Conservation (phyloP, 805 yeast species). For the Tanozyma kutaoensis region DNA sequence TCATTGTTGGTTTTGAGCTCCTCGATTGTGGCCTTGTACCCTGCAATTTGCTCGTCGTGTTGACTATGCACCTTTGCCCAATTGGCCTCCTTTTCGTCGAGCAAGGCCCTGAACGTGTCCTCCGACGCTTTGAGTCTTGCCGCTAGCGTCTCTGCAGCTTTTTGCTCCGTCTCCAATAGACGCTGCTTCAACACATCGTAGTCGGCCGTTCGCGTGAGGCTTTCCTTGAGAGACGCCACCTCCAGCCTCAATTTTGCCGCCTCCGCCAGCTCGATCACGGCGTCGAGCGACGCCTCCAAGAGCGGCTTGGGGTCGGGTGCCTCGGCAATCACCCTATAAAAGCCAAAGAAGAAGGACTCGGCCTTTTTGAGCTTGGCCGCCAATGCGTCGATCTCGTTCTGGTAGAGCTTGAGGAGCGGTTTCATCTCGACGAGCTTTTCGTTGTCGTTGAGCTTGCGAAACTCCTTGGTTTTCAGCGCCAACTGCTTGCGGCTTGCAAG, state of each 20-base stretch:
- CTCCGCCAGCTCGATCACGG: constrained; percentile 37
- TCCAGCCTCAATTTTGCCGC: constrained; percentile 38
- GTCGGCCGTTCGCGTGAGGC: constrained; percentile 55
- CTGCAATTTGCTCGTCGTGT: constrained; percentile 34
- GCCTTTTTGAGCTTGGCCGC: constrained; percentile 66
- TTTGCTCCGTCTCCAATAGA: constrained; percentile 46
- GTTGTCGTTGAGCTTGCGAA: constrained; percentile 56
- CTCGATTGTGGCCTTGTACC: constrained; percentile 40
- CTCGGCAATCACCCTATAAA: constrained; percentile 69
- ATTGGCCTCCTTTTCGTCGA: constrained; percentile 62
- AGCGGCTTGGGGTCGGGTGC: constrained; percentile 90
- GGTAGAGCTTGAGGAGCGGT: constrained; percentile 63
- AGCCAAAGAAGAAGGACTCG: constrained; percentile 60
- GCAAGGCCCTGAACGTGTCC: constrained; percentile 49
- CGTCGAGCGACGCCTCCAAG: constrained; percentile 54
- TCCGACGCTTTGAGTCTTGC: constrained; percentile 56
- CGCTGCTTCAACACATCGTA: constrained; percentile 63
- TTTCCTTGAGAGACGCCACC: constrained; percentile 36
- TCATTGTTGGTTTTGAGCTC: constrained; percentile 56
- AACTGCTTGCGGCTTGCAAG: constrained; percentile 60
- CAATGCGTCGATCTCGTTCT: constrained; percentile 73
- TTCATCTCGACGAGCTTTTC: constrained; percentile 57
- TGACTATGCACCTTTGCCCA: constrained; percentile 51
- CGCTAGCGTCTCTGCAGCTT: constrained; percentile 39
- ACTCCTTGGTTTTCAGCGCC: constrained; percentile 77